These are phyloP conservation scores for Lecanicillium sp. DNA, from an alignment of 2,329 filamentous ascomycete genomes.

Conservation along the genomic window DNA sequence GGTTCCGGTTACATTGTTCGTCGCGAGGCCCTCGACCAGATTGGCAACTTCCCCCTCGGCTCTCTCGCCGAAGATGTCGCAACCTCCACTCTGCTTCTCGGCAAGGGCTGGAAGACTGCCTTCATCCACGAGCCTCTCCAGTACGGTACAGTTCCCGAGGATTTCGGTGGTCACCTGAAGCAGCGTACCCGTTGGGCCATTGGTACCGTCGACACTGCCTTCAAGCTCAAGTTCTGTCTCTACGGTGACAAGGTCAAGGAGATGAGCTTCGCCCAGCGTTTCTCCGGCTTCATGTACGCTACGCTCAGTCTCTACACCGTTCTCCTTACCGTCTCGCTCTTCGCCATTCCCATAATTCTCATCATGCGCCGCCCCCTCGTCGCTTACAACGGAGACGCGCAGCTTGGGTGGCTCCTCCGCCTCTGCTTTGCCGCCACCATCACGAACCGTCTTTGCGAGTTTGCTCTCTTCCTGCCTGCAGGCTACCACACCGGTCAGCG, in stretches of 20 bases:
- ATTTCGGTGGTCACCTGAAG: constrained; percentile 49
- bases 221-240: constrained; percentile 55
- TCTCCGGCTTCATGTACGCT: constrained; percentile 53
- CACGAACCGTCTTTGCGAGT: constrained; percentile 49
- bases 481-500: constrained; percentile 55
- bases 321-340: constrained; percentile 46
- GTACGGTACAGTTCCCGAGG: constrained; percentile 53
- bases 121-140: constrained; percentile 55
- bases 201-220: constrained; percentile 51
- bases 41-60: constrained; percentile 55
- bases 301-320: constrained; percentile 51
- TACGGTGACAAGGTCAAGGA: constrained; percentile 45
- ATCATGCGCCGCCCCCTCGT: constrained; percentile 51
- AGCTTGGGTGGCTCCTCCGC: constrained; percentile 55
- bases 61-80: constrained; percentile 56
- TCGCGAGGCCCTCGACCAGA: constrained; percentile 52
- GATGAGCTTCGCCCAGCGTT: constrained; percentile 52
- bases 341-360: constrained; percentile 54
- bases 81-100: constrained; percentile 53
- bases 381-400: constrained; percentile 44
- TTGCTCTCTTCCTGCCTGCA: constrained; percentile 51
- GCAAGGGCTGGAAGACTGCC: constrained; percentile 55
- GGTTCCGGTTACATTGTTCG: constrained; percentile 57
- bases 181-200: constrained; percentile 53
- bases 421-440: constrained; percentile 46